Conservation (phyloP, 2,329 filamentous ascomycete genomes). For the Talaromyces sp. region DNA sequence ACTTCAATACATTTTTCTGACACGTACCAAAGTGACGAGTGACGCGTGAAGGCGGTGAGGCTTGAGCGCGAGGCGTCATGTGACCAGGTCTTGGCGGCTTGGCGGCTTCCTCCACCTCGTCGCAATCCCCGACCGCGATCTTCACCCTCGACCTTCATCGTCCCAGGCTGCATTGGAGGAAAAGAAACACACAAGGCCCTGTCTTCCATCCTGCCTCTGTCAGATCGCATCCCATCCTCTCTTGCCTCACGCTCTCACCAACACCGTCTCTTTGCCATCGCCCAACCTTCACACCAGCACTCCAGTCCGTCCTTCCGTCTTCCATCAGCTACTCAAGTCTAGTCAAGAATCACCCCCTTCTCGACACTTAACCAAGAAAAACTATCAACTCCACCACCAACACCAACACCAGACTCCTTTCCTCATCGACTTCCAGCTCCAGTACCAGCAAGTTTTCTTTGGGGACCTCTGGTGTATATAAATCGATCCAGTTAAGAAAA, state of each 20-base stretch:
- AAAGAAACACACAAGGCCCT: constrained; percentile 9
- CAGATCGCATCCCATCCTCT: constrained; percentile 19
- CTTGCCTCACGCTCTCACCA: constrained; percentile 7
- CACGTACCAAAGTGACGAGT: not conserved
- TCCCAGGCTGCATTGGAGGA: constrained; percentile 7
- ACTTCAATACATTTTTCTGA: not conserved
- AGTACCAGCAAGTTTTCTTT: constrained; percentile 91
- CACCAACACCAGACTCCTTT: constrained; percentile 38
- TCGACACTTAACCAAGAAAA: constrained; percentile 7
- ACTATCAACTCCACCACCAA: constrained; percentile 28
- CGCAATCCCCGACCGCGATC: not conserved
- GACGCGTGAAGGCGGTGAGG: constrained; percentile 3
- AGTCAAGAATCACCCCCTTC: not conserved
- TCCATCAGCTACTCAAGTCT: constrained; percentile 2
- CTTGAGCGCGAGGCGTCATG: not conserved
- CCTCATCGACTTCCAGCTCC: constrained; percentile 30
- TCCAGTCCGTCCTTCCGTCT: constrained; percentile 7
- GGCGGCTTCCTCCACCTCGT: not conserved
- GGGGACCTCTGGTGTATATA: constrained; percentile 84
- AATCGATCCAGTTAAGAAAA: constrained; percentile 44
- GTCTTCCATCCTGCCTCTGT: constrained; percentile 10
- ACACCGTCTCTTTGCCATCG: constrained; percentile 3
- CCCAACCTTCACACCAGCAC: not conserved
- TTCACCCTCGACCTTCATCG: not conserved
- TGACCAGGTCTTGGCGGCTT: not conserved